Evolutionary conservation across 1,284 basidiomycete genomes (phyloP).

Genomic region (Cryptococcus sp.): DNA sequence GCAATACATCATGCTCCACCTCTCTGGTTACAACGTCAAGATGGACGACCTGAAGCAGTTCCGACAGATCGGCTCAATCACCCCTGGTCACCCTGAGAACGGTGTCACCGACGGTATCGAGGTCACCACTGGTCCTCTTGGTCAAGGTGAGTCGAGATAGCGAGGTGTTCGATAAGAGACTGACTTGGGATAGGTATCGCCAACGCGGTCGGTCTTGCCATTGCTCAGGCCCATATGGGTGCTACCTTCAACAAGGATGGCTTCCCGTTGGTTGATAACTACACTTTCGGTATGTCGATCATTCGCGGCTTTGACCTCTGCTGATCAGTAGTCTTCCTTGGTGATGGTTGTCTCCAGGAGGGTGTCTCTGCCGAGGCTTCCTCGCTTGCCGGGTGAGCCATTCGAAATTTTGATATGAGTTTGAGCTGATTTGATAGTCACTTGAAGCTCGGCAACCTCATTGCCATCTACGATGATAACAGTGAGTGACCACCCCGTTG

Average conservation of each 20-base stretch:
- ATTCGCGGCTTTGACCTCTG: not conserved
- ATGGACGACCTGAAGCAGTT: slow-evolving; percentile 49
- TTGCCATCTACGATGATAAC: slow-evolving; percentile 87
- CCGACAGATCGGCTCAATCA: slow-evolving; percentile 74
- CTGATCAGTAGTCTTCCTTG: slow-evolving; percentile 63
- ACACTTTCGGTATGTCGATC: slow-evolving; percentile 66
- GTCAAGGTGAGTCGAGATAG: slow-evolving; percentile 58
- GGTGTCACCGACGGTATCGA: slow-evolving; percentile 88
- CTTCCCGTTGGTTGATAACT: slow-evolving; percentile 80
- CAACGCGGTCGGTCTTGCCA: slow-evolving; percentile 88
- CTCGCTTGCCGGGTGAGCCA: slow-evolving; percentile 64
- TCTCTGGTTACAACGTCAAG: slow-evolving; percentile 51
- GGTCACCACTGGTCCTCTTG: slow-evolving; percentile 92
- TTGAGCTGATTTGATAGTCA: slow-evolving; percentile 51
- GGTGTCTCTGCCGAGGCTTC: slow-evolving; percentile 87
- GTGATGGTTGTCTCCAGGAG: slow-evolving; percentile 95
- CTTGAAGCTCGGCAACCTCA: slow-evolving; percentile 85
- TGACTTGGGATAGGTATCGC: slow-evolving; percentile 54
- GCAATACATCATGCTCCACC: slow-evolving; percentile 49
- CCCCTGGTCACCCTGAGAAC: slow-evolving; percentile 86
- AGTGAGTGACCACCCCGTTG: slow-evolving; percentile 54
- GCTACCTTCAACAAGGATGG: slow-evolving; percentile 84
- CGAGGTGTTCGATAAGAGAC: not conserved
- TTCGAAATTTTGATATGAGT: not conserved
- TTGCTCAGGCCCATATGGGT: slow-evolving; percentile 82